Percentiles rank a stretch among this genome's conserved stretches.
Conservation (phyloP, 495 filamentous ascomycete genomes). For the Aspergillus indologenus region DNA sequence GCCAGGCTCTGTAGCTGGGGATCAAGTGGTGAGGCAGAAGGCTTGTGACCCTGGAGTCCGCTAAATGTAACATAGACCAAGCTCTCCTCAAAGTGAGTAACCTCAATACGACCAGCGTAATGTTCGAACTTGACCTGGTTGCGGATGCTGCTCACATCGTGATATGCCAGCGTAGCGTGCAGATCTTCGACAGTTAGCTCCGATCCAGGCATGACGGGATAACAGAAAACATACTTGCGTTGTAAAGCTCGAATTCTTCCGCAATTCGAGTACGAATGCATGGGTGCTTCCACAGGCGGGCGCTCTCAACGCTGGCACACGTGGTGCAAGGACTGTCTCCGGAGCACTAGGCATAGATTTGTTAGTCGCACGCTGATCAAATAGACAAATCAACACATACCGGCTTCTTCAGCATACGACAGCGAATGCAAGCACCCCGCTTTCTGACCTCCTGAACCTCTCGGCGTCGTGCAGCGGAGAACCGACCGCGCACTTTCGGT, state of each 20-base stretch:
- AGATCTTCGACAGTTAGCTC: slow-evolving; percentile 43
- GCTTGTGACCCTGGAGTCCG: slow-evolving; percentile 45
- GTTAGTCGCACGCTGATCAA: slow-evolving; percentile 1
- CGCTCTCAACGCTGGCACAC: slow-evolving; percentile 73
- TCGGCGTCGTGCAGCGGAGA: slow-evolving; percentile 63
- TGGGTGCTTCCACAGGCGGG: slow-evolving; percentile 74
- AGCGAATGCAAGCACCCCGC: slow-evolving; percentile 79
- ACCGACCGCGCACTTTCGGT: slow-evolving; percentile 64
- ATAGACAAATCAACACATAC: slow-evolving; percentile 28
- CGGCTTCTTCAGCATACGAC: slow-evolving; percentile 81
- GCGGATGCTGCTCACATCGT: slow-evolving; percentile 59
- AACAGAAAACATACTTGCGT: slow-evolving; percentile 46
- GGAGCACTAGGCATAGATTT: slow-evolving; percentile 54
- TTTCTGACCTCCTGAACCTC: slow-evolving; percentile 81
- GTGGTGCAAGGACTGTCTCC: slow-evolving; percentile 75
- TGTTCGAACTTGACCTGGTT: slow-evolving; percentile 53
- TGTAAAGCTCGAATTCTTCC: slow-evolving; percentile 70
- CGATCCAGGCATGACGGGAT: not conserved
- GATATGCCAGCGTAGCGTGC: slow-evolving; percentile 65
- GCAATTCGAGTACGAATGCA: slow-evolving; percentile 75
- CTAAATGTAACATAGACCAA: slow-evolving; percentile 49
- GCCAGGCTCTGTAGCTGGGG: slow-evolving; percentile 54
- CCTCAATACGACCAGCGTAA: slow-evolving; percentile 62
- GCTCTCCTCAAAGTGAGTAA: slow-evolving; percentile 63
- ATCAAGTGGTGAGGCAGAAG: slow-evolving; percentile 45